phyloP scores from a whole-genome alignment of 2,329 filamentous ascomycete genomes.

The Calonectria montana region DNA sequence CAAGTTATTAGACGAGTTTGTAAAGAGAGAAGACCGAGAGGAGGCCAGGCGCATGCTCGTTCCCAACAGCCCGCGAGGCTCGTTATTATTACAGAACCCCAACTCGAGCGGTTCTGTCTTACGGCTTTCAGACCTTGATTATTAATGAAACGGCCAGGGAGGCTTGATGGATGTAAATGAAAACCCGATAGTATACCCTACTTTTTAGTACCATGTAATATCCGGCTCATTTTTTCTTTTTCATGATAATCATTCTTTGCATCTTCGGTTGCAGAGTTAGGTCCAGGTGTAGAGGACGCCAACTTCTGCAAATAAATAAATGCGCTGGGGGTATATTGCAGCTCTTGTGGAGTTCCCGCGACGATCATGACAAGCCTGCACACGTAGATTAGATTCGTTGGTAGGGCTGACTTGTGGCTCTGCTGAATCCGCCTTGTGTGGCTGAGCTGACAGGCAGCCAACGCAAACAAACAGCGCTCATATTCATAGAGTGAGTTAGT shows the following conservation, averaged over 20 bases:
- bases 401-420: background rate
- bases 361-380: no score
- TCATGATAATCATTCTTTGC: background rate
- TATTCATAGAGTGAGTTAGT: background rate
- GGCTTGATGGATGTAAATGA: background rate
- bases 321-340: no score
- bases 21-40: conserved; percentile 26
- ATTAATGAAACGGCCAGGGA: background rate
- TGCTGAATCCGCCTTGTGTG: background rate
- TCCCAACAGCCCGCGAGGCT: background rate
- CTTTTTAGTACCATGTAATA: background rate
- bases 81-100: background rate
- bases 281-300: no score
- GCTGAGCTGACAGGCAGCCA: background rate
- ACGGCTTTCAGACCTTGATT: background rate
- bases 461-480: background rate
- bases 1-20: conserved; percentile 33
- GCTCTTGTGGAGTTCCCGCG: no score
- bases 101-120: background rate
- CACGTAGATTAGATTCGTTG: no score
- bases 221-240: no score
- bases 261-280: no score
- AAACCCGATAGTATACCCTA: background rate
- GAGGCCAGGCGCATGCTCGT: conserved; percentile 19
- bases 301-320: no score